Evolutionary conservation across 768 basidiomycete genomes (phyloP).

Genomic region (Russula emetica): DNA sequence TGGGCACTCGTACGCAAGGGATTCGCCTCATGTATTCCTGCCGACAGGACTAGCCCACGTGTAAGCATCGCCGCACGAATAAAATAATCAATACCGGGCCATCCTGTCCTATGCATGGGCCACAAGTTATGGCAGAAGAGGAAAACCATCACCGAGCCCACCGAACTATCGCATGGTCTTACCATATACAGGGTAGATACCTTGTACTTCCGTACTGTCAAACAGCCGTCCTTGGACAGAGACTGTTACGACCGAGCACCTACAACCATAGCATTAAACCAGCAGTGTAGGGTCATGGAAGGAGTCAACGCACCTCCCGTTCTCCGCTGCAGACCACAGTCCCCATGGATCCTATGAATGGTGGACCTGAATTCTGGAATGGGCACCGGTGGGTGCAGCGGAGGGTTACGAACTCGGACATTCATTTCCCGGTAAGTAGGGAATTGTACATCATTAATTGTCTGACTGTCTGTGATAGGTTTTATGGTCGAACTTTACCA

Average conservation of each 20-base stretch:
- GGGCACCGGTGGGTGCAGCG: too few species aligned
- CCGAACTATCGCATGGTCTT: neutral
- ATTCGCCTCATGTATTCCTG: neutral
- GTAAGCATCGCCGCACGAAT: neutral
- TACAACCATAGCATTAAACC: neutral
- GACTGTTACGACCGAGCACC: neutral
- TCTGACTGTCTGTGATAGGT: too few species aligned
- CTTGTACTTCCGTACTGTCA: neutral
- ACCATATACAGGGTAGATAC: neutral
- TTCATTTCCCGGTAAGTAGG: too few species aligned
- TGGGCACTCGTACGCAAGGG: neutral
- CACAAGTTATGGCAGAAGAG: neutral
- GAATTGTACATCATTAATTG: too few species aligned
- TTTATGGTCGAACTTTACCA: too few species aligned
- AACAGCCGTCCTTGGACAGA: neutral
- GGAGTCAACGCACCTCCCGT: neutral
- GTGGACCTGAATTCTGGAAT: too few species aligned
- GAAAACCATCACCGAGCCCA: neutral
- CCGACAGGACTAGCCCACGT: neutral
- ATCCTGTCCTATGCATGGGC: neutral
- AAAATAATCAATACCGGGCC: neutral
- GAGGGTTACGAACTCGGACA: too few species aligned
- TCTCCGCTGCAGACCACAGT: neutral
- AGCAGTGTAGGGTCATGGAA: neutral
- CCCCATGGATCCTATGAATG: neutral